These are phyloP conservation scores for Moesziomyces sp. DNA, from an alignment of 1,284 basidiomycete species.

Conservation along the genomic window DNA sequence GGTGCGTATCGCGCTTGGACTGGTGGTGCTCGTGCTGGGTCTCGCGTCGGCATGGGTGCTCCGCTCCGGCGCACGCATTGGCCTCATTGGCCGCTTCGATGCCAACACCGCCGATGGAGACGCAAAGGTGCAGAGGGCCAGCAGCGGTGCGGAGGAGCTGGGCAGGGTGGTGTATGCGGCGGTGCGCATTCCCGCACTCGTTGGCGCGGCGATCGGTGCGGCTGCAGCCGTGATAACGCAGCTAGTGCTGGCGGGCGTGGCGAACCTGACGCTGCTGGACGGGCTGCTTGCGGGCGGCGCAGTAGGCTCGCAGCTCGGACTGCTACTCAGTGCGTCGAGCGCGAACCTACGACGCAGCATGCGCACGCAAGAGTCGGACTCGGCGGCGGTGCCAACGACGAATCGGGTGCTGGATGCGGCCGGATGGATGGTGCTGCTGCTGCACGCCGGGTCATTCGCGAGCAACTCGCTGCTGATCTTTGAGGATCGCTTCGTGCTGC, in stretches of 20 bases:
- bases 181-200: slow-evolving; percentile 1
- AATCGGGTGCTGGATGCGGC: slow-evolving; percentile 14
- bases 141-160: slow-evolving; percentile 23
- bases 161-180: slow-evolving; percentile 2
- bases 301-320: slow-evolving; percentile 13
- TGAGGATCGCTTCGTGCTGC: slow-evolving; percentile 82
- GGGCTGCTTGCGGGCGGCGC: slow-evolving; percentile 15
- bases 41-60: slow-evolving; percentile 22
- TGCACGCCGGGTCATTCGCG: slow-evolving; percentile 56
- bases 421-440: slow-evolving; percentile 24
- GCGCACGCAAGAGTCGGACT: background rate
- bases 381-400: slow-evolving; percentile 5
- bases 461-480: slow-evolving; percentile 92
- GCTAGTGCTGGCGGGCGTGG: background rate
- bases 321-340: slow-evolving; percentile 8
- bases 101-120: background rate
- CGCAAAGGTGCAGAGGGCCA: slow-evolving; percentile 4
- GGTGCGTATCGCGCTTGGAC: slow-evolving; percentile 77
- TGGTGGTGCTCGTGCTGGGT: slow-evolving; percentile 68
- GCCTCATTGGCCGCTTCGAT: slow-evolving; percentile 11
- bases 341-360: background rate
- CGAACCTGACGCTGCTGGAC: slow-evolving; percentile 26
- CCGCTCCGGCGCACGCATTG: slow-evolving; percentile 13
- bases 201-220: slow-evolving; percentile 1
- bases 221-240: background rate